Evolutionary conservation across 352 stramenopile genomes (phyloP), one percentile per base, ranked within the genome.

Genomic region (Phytopythium mirpurense): DNA sequence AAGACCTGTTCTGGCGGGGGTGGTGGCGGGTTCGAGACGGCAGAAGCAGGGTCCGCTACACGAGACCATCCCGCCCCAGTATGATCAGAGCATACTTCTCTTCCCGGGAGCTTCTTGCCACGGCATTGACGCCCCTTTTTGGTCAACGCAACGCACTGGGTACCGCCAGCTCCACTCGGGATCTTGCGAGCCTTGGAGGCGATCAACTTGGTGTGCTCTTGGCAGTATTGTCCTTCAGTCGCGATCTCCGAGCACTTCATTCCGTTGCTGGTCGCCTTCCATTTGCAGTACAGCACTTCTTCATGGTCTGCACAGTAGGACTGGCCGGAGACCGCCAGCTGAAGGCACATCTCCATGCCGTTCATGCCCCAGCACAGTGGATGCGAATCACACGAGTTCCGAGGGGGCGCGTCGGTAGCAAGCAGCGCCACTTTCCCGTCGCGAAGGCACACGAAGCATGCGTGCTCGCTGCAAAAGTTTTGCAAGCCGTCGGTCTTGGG

Each of bases 391-490:
- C 80, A 90, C 9, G 63, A 49, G 49, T 88, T 87, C 7, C 78
- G 67, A 49, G 80, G 80, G 9, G 75, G 73, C 1, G 64, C 52
- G 19, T 81, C 69, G 0, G 43, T 27, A 14, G 80, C 75, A 29
- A 65, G 6, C 15, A 49, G 59, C 3, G 67, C 51, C 8, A 44
- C 5, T 21, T 64, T 36, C 9, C 44, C 47, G 19, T 47, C 59
- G 40, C 44, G 47, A 5, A 86, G 47, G 32, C 80, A 90, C 16
- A 88, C 57, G 38, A 83, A 88, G 26, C 80, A 90, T 9, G 64
- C 62, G 44, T 90, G 80, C 9, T 75, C 53, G 10, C 53, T 48
- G 27, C 80, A 90, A 52, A 70, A 86, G 16, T 36, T 31, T 38
- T 86, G 64, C 8, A n/a, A 7, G 5, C 70, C 56, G 12, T 54